Base-by-base conservation (phyloP, 1,284 basidiomycete genomes). In the Peniophora sp. region DNA sequence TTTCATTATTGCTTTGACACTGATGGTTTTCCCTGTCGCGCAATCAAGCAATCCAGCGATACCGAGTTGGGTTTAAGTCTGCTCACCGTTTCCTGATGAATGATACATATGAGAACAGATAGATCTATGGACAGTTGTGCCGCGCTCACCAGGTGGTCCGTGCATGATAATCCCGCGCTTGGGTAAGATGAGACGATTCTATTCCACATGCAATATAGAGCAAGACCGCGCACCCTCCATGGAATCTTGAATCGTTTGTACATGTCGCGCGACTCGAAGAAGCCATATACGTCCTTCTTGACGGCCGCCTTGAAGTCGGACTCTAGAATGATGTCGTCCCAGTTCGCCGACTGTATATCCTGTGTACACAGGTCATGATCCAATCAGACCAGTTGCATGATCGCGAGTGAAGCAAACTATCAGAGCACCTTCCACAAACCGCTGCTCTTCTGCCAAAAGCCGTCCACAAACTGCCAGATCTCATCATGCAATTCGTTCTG, bases 261-360 rank as follows among this genome's bases (percentile, higher is more conserved):
- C 1, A 84, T 67, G 36, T 73, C 61, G 57, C 88, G 80, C 0
- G 84, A 82, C 35, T 76, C 72, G 62, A 90, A 90, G 72, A 93
- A 93, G 0, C 83, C 83, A 34, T 79, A 76, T 11, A 92, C 73
- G 51, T 92, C 89, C 57, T 85, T 81, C 65, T 82, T 74, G 11
- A 91, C 57, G 1, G 69, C 66, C 22, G 69, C 69, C 68, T 92
- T 92, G 69, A 84, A 85, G 3, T 74, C 71, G 0, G 83, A 77
- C 51, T 87, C 83, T 46, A 92, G 72, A 49, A 92, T 81, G 39
- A 92, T 81, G 55, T 86, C 81, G 24, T 80, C 71, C 85, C 85
- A 86, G 62, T 81, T 70, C 1, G 85, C 84, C 59, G 81, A 81
- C 64, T 90, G 86, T 1, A 91, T 72, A 12, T 32, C 27, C 27